Conservation (phyloP, 2,329 filamentous ascomycete species). For the Fusarium chuoi region DNA sequence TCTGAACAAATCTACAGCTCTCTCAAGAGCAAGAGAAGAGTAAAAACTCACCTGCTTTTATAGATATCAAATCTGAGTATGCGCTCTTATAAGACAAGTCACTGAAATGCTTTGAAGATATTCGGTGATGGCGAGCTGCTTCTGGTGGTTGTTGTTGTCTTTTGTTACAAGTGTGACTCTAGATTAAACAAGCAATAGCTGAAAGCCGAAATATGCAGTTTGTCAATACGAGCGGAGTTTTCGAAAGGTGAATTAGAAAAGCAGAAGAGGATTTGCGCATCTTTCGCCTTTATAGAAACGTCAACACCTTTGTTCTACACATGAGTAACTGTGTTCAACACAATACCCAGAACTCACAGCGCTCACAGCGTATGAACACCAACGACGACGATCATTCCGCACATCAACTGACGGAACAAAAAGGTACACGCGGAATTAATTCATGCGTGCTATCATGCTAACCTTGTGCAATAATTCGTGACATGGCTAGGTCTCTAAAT, state of each 20-base stretch:
- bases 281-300: not conserved
- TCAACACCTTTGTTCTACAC: not conserved
- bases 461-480: slow-evolving; percentile 38
- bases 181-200: not conserved
- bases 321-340: slow-evolving; percentile 5
- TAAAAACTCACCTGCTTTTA: slow-evolving; percentile 2
- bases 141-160: slow-evolving; percentile 4
- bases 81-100: not conserved
- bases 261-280: not conserved
- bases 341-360: not conserved
- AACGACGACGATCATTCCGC: not conserved
- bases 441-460: slow-evolving; percentile 39
- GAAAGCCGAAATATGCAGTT: not conserved
- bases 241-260: not conserved
- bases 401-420: not conserved
- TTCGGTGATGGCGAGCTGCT: slow-evolving; percentile 6
- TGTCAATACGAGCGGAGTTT: not conserved
- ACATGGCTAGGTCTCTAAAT: slow-evolving; percentile 43
- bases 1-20: slow-evolving; percentile 3
- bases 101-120: not conserved
- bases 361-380: slow-evolving; percentile 1
- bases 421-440: slow-evolving; percentile 28
- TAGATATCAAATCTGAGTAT: not conserved
- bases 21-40: not conserved
- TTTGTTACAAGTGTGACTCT: slow-evolving; percentile 9